These are phyloP conservation scores for Venturiaceae sp. DNA, from an alignment of 2,329 filamentous ascomycete genomes.

Conservation along the genomic window DNA sequence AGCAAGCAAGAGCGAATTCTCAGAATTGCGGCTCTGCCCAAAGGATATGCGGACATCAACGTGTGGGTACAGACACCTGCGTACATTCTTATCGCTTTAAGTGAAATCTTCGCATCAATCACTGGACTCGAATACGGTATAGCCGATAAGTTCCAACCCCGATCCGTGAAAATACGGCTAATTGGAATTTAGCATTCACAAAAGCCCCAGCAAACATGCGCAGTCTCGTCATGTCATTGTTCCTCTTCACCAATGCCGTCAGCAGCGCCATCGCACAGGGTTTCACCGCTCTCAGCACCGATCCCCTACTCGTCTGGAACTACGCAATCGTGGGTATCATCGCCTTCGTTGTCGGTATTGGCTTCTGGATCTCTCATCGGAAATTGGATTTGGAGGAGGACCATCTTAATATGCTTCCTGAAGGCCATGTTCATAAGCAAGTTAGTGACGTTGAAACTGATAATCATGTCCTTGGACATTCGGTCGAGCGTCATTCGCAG, in stretches of 20 bases:
- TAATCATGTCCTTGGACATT: too few relatives aligned
- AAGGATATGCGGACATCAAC: conserved; percentile 33
- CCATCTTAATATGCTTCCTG: conserved; percentile 25
- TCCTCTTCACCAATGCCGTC: conserved; percentile 24
- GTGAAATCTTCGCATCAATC: conserved; percentile 56
- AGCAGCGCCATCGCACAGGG: conserved; percentile 13
- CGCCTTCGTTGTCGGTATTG: conserved; percentile 20
- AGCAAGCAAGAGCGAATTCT: too few relatives aligned
- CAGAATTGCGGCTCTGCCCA: too few relatives aligned
- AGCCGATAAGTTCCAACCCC: too few relatives aligned
- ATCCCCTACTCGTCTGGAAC: conserved; percentile 17
- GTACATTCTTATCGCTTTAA: conserved; percentile 45
- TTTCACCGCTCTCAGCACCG: conserved; percentile 10
- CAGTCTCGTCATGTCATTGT: conserved; percentile 23
- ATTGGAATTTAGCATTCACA: too few relatives aligned
- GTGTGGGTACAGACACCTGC: conserved; percentile 44
- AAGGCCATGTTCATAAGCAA: conserved; percentile 26
- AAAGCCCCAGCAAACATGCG: conserved; percentile 60
- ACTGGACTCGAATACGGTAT: conserved; percentile 63
- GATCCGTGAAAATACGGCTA: too few relatives aligned
- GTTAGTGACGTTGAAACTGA: too few relatives aligned
- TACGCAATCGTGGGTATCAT: conserved; percentile 27
- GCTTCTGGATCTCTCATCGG: conserved; percentile 23
- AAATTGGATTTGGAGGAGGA: conserved; percentile 24
- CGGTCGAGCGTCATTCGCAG: too few relatives aligned